Conservation (phyloP, 2,329 filamentous ascomycete species). For the Pseudopithomyces chartarum region DNA sequence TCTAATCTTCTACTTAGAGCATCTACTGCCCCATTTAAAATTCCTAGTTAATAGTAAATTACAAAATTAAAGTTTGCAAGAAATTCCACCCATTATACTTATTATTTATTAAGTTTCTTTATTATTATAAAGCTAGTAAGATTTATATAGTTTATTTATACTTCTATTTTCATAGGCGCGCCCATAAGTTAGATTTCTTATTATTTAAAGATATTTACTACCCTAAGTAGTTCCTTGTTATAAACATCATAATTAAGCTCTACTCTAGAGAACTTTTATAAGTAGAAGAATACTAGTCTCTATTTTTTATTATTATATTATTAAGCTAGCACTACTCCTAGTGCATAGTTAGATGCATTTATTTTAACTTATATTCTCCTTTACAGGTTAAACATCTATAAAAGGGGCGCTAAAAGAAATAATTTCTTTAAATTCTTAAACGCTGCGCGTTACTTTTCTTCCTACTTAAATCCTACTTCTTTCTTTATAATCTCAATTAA, state of each 20-base stretch:
- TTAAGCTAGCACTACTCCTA: background rate
- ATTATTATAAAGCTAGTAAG: background rate
- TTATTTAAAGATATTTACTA: background rate
- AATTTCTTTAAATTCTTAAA: too few species aligned
- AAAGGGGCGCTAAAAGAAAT: background rate
- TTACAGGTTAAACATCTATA: background rate
- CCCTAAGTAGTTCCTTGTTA: slow-evolving; percentile 13
- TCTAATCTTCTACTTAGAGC: background rate
- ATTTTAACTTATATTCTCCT: background rate
- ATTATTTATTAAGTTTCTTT: background rate
- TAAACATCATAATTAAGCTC: slow-evolving; percentile 17
- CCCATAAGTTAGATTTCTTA: background rate
- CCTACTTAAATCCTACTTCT: background rate
- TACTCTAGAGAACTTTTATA: slow-evolving; percentile 8
- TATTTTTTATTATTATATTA: slow-evolving; percentile 18
- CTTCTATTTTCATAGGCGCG: background rate
- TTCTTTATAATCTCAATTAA: slow-evolving; percentile 2
- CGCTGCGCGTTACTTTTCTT: background rate
- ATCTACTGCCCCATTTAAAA: background rate
- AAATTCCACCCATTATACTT: background rate
- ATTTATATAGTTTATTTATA: background rate
- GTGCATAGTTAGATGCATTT: slow-evolving; percentile 5
- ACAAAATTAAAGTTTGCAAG: background rate
- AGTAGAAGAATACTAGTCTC: slow-evolving; percentile 26
- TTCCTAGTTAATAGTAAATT: background rate